These are phyloP conservation scores for Penicillium verhagenii DNA, from an alignment of 495 filamentous ascomycete species.

Conservation along the genomic window DNA sequence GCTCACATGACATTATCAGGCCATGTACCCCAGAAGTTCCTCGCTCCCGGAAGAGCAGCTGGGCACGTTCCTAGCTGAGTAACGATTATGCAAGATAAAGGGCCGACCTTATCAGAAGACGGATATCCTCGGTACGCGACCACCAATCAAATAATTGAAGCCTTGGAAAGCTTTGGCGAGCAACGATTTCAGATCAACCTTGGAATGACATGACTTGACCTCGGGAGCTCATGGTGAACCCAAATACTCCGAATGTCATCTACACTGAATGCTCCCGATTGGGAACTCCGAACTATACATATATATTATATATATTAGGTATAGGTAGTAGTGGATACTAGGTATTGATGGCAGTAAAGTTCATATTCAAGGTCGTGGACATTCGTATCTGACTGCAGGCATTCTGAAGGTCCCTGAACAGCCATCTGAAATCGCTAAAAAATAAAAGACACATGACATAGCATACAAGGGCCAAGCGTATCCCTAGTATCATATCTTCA, in stretches of 20 bases:
- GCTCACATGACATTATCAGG: no score
- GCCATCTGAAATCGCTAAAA: conserved; percentile 2
- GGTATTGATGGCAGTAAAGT: background rate
- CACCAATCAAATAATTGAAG: background rate
- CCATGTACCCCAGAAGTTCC: background rate
- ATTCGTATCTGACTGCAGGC: background rate
- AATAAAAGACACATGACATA: conserved; percentile 6
- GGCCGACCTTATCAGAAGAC: background rate
- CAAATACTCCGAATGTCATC: no score
- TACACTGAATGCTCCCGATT: no score
- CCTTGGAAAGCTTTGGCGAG: background rate
- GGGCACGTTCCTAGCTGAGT: background rate
- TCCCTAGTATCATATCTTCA: conserved; percentile 21
- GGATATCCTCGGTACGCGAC: conserved; percentile 16
- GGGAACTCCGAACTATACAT: no score
- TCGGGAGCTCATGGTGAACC: no score
- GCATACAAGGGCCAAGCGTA: conserved; percentile 11
- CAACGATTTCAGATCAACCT: no score
- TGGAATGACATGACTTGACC: no score
- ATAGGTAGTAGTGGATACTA: no score
- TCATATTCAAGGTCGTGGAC: conserved; percentile 3
- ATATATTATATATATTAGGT: no score
- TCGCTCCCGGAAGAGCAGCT: background rate
- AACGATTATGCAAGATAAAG: background rate
- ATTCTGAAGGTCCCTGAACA: background rate